Percentiles rank a stretch among this genome's conserved stretches.
Evolutionary conservation across 352 stramenopile genomes (phyloP).

Genomic region (Globisporangium uncinulatum): DNA sequence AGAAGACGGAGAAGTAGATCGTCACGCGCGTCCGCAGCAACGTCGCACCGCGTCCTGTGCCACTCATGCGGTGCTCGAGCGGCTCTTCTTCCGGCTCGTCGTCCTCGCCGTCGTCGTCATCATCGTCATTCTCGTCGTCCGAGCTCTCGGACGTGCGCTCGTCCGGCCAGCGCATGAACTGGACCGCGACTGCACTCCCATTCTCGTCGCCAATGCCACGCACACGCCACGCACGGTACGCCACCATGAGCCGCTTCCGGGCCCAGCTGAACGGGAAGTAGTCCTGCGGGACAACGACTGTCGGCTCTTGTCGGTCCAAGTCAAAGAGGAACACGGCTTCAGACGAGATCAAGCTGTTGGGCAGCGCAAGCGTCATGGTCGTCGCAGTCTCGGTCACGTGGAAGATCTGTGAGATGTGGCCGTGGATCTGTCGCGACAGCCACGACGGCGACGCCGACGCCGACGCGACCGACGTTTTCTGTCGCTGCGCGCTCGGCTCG

Average conservation of each 20-base stretch:
- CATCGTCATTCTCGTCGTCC: conserved; percentile 19
- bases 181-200: conserved; percentile 39
- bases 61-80: conserved; percentile 14
- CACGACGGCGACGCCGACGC: conserved; percentile 32
- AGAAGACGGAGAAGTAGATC: conserved; percentile 57
- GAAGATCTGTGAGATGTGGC: conserved; percentile 44
- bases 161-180: conserved; percentile 70
- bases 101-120: conserved; percentile 29
- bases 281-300: conserved; percentile 37
- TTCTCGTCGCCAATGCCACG: conserved; percentile 41
- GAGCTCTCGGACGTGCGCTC: conserved; percentile 4
- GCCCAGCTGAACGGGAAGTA: conserved; percentile 57
- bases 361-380: conserved; percentile 51
- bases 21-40: conserved; percentile 52
- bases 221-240: conserved; percentile 63
- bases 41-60: conserved; percentile 14
- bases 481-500: conserved; percentile 30
- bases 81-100: conserved; percentile 50
- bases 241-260: conserved; percentile 42
- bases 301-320: conserved; percentile 36
- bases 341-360: conserved; percentile 51
- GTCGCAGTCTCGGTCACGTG: conserved; percentile 55
- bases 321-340: conserved; percentile 45
- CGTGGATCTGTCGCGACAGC: conserved; percentile 47
- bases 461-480: conserved; percentile 9